phyloP scores from a whole-genome alignment of 2,329 filamentous ascomycete genomes.

The Penicillium concentricum region DNA sequence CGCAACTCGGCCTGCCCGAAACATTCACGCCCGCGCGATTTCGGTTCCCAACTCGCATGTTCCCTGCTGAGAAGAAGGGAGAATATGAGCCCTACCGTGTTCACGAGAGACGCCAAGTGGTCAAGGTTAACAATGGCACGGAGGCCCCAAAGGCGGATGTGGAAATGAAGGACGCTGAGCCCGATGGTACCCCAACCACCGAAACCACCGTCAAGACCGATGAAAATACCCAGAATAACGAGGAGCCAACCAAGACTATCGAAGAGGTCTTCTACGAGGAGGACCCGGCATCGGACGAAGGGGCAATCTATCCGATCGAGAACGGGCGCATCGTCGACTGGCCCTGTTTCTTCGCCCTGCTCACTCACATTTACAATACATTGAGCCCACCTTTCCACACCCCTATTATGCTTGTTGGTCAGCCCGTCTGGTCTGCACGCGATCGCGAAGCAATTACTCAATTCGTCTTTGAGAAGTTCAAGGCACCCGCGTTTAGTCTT shows the following conservation, averaged over 20 bases:
- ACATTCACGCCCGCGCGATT: constrained; percentile 86
- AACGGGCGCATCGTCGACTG: constrained; percentile 85
- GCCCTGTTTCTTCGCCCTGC: constrained; percentile 87
- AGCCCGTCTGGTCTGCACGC: constrained; percentile 84
- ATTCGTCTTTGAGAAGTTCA: constrained; percentile 97
- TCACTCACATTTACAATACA: constrained; percentile 86
- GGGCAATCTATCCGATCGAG: constrained; percentile 81
- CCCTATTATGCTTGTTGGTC: constrained; percentile 83
- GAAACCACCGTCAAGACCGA: constrained; percentile 27
- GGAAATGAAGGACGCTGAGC: constrained; percentile 47
- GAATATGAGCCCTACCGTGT: constrained; percentile 81
- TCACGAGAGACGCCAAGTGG: constrained; percentile 49
- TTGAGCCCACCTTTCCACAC: constrained; percentile 92
- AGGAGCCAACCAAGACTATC: constrained; percentile 33
- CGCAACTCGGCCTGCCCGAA: constrained; percentile 85
- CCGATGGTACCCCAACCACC: constrained; percentile 12
- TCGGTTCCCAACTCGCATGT: constrained; percentile 92
- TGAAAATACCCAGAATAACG: constrained; percentile 25
- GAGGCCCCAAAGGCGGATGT: constrained; percentile 39
- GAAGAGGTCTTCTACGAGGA: constrained; percentile 72
- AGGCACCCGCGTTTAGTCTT: constrained; percentile 85
- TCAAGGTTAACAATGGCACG: constrained; percentile 28
- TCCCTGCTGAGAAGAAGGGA: constrained; percentile 71
- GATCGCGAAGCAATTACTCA: constrained; percentile 86
- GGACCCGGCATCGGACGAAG: constrained; percentile 82